Base-by-base conservation (phyloP, 306 rosid genomes). In the Inga laurina region DNA sequence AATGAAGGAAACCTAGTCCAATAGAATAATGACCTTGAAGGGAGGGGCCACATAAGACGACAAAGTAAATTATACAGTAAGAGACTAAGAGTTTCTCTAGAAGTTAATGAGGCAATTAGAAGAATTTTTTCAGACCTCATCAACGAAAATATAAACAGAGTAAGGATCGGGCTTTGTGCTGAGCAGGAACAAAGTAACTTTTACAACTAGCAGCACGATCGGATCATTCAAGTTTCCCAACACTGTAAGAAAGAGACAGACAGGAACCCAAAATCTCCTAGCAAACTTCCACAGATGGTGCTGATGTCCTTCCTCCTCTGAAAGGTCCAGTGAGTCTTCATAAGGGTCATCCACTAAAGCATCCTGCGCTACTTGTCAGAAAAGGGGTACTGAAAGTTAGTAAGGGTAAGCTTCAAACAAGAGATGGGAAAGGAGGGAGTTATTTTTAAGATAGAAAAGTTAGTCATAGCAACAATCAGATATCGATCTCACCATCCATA, bases 141-240 rank as follows among this genome's bases (percentile, higher is more conserved):
- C 92, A 81, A 94, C 90, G 67, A 71, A 87, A 64, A 88, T 64
- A 88, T 94, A 94, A 45, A 92, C 97, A 5, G 98, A 92, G 77
- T 91, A 89, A 75, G 97, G 95, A 84, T 82, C 85, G 30, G 98
- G 95, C 82, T 89, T 94, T 54, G 97, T 92, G 89, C 88, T 87
- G 27, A 90, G 85, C 74, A 93, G 92, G 87, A 93, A 89, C 8
- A 93, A 87, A 62, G 81, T 59, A 59, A 22, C 66, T 59, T 59
- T 59, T 22, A 22, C 0, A 16, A 83, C 75, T 66, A 93, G 59
- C 59, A 84, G 70, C 19, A 54, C 10, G 52, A 89, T 22, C 52
- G 94, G 93, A 61, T 87, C 81, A 69, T 81, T 90, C 89, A 86
- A 87, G 85, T 88, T 87, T 13, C 90, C 64, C 78, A 90, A 85